Evolutionary conservation across 2,329 filamentous ascomycete species (phyloP).

Genomic region (Peltaster fructicola): DNA sequence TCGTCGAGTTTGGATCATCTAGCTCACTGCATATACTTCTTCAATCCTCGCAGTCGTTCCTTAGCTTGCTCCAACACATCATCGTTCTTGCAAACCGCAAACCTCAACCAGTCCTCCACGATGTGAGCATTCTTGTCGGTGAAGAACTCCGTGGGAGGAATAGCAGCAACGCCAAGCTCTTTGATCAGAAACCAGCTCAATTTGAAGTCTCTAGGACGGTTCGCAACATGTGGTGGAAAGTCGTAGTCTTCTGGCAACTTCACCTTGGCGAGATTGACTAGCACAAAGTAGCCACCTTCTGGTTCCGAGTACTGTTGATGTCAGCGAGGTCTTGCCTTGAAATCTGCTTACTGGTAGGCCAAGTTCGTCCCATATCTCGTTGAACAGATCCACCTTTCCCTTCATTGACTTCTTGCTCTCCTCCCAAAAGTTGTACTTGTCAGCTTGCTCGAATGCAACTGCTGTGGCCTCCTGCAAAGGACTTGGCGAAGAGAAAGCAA

Average conservation of each 20-base stretch:
- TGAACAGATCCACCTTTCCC: slow-evolving; percentile 73
- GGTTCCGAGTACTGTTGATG: slow-evolving; percentile 58
- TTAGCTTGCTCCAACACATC: slow-evolving; percentile 42
- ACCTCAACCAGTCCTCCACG: slow-evolving; percentile 83
- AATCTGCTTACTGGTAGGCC: slow-evolving; percentile 21
- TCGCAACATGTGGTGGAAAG: slow-evolving; percentile 77
- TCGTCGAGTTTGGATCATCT: too few relatives aligned
- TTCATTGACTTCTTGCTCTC: slow-evolving; percentile 73
- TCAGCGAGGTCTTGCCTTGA: slow-evolving; percentile 1
- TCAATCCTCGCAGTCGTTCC: slow-evolving; percentile 31
- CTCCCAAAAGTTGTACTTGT: slow-evolving; percentile 74
- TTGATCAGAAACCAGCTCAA: slow-evolving; percentile 93
- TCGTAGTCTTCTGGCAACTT: slow-evolving; percentile 67
- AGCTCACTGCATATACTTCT: slow-evolving; percentile 31
- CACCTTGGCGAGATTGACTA: slow-evolving; percentile 84
- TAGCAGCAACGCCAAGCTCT: slow-evolving; percentile 86
- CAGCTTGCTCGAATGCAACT: slow-evolving; percentile 83
- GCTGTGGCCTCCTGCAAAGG: slow-evolving; percentile 89
- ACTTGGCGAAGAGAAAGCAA: slow-evolving; percentile 88
- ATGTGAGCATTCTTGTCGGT: slow-evolving; percentile 67
- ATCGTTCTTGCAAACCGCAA: slow-evolving; percentile 93
- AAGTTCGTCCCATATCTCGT: slow-evolving; percentile 38
- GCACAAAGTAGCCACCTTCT: slow-evolving; percentile 92
- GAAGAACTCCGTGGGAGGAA: slow-evolving; percentile 95
- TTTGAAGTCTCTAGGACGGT: slow-evolving; percentile 80